phyloP scores from a whole-genome alignment of 371 early-diverging fungal species.

The Mucor sp. region DNA sequence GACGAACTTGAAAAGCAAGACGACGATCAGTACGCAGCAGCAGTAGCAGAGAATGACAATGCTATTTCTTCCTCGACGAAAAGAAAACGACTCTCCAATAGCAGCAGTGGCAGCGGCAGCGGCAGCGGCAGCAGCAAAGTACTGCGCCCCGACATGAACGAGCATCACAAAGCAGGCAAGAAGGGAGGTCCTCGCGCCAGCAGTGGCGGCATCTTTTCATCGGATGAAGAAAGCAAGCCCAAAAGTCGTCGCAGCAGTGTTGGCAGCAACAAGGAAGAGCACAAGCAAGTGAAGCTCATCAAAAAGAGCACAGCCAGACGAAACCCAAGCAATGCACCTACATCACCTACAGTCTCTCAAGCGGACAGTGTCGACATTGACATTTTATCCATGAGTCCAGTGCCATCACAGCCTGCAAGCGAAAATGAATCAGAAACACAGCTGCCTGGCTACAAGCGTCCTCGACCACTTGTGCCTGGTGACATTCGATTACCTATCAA shows the following conservation, averaged over 20 bases:
- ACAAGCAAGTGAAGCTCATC: not conserved
- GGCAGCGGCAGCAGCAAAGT: not conserved
- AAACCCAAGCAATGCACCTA: not conserved
- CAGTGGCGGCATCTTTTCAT: slow-evolving; percentile 1
- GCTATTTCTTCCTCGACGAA: not conserved
- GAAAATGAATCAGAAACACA: not conserved
- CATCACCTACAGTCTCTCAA: slow-evolving; percentile 19
- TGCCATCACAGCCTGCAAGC: not conserved
- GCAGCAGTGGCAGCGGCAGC: not conserved
- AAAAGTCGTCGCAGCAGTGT: not conserved
- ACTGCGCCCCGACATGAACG: not conserved
- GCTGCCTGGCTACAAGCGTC: not conserved
- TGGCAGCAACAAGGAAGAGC: not conserved
- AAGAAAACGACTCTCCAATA: not conserved
- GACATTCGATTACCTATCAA: slow-evolving; percentile 10
- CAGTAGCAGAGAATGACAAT: not conserved
- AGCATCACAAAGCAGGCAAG: not conserved
- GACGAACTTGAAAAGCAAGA: slow-evolving; percentile 18
- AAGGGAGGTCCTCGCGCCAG: not conserved
- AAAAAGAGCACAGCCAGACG: slow-evolving; percentile 1
- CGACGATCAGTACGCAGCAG: not conserved
- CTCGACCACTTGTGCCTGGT: not conserved
- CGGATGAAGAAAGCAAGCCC: slow-evolving; percentile 18
- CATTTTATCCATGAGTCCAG: slow-evolving; percentile 16
- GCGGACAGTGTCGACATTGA: slow-evolving; percentile 31